These are phyloP conservation scores for Nemania diffusa DNA, from an alignment of 2,329 filamentous ascomycete species.

Conservation along the genomic window DNA sequence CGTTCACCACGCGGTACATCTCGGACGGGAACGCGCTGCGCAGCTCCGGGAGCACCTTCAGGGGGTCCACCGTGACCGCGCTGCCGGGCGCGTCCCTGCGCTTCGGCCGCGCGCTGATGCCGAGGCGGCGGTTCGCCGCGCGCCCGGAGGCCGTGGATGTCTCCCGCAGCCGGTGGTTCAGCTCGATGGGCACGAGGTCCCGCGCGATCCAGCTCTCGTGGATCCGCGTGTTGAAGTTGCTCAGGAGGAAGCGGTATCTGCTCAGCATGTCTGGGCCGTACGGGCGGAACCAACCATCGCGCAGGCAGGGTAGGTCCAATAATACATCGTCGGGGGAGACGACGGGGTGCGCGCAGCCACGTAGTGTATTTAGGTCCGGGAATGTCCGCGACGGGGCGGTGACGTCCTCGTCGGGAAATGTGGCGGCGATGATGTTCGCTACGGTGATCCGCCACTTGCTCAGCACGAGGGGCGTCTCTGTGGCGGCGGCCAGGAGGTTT, in stretches of 20 bases:
- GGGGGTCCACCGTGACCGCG: constrained; percentile 33
- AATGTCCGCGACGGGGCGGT: constrained; percentile 31
- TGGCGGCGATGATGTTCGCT: constrained; percentile 30
- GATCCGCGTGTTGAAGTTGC: constrained; percentile 39
- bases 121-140: constrained; percentile 19
- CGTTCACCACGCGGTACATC: constrained; percentile 28
- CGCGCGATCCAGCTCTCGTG: constrained; percentile 37
- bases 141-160: neutral
- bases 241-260: constrained; percentile 37
- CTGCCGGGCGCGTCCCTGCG: constrained; percentile 21
- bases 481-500: constrained; percentile 26
- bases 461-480: constrained; percentile 31
- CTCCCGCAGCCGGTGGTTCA: constrained; percentile 37
- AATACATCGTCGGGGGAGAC: constrained; percentile 35
- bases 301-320: constrained; percentile 32
- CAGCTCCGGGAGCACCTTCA: constrained; percentile 39
- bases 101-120: constrained; percentile 28
- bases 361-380: constrained; percentile 26
- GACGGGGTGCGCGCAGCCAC: constrained; percentile 27
- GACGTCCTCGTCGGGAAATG: constrained; percentile 27
- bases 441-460: constrained; percentile 40
- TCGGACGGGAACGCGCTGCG: constrained; percentile 26
- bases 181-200: constrained; percentile 39
- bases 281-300: constrained; percentile 37
- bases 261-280: constrained; percentile 36